A percentile compares a stretch with the other conserved stretches of the same genome.
phyloP scores from a whole-genome alignment of 2,329 filamentous ascomycete species.

The Pseudogymnoascus sp. region DNA sequence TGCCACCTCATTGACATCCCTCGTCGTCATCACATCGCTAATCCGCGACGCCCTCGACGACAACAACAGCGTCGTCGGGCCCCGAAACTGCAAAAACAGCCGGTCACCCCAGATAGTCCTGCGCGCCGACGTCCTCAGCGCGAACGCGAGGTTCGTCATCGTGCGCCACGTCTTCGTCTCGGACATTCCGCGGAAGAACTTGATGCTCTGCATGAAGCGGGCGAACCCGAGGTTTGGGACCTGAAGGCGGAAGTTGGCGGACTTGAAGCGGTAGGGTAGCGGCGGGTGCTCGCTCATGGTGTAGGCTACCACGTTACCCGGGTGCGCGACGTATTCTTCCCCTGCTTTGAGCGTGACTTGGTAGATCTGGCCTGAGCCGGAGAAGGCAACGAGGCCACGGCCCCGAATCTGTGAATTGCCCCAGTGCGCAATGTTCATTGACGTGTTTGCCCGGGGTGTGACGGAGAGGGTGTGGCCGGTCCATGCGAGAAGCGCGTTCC shows the following conservation, averaged over 20 bases:
- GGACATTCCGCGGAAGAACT: conserved; percentile 65
- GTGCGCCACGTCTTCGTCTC: conserved; percentile 65
- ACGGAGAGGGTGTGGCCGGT: conserved; percentile 78
- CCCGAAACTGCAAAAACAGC: conserved; percentile 82
- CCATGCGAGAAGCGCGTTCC: conserved; percentile 88
- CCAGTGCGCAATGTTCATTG: conserved; percentile 77
- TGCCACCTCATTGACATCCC: conserved; percentile 85
- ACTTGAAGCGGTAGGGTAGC: conserved; percentile 78
- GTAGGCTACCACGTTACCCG: conserved; percentile 87
- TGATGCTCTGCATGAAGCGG: conserved; percentile 55
- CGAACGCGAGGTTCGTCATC: conserved; percentile 55
- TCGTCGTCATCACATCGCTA: conserved; percentile 65
- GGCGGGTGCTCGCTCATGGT: conserved; percentile 65
- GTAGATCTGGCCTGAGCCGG: conserved; percentile 83
- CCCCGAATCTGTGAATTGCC: conserved; percentile 84
- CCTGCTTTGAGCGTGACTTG: conserved; percentile 70
- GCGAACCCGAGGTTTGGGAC: conserved; percentile 59
- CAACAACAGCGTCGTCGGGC: conserved; percentile 75
- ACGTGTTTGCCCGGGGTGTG: conserved; percentile 64
- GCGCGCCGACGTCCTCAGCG: conserved; percentile 64
- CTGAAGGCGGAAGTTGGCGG: conserved; percentile 64
- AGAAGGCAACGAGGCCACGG: conserved; percentile 73
- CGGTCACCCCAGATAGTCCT: conserved; percentile 89
- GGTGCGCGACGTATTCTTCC: conserved; percentile 86
- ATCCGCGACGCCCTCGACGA: conserved; percentile 78